Evolutionary conservation across 225 moss, liverwort and hornwort species (phyloP), one percentile per base, ranked within the genome.

Genomic region (Bryum argenteum): DNA sequence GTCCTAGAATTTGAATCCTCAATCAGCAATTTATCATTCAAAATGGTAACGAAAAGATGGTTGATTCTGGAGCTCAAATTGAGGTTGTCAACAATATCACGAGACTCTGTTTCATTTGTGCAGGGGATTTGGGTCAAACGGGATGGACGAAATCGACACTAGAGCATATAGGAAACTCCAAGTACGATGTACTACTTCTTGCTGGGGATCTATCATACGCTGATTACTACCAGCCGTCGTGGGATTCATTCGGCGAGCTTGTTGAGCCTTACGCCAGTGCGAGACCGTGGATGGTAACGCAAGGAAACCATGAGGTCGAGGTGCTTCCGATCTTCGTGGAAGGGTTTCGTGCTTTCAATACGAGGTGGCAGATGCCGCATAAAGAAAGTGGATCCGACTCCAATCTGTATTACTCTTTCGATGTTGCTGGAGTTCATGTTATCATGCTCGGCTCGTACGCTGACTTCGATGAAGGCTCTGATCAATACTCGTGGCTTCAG

Each of bases 271-370:
- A 88, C 21, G 85, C 96, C 33, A 88, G 93, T 51, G 44, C 71
- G 24, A 88, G 81, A 71, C 96, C 93, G 14, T 93, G 93, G 96
- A 93, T 96, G 91, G 91, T 93, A 20, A 93, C 91, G 5, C 50
- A 93, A 58, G 96, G 93, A 71, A 96, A 96, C 69, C 96, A 96
- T 70, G 96, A 96, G 52, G 63, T 84, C n/a, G 93, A 96, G 75
- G 26, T 58, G 63, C 10, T 93, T 53, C 89, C 89, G 5, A 47
- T 87, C 38, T 67, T 93, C 15, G 58, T 96, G 14, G 89, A 93
- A 73, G 70, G 79, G 16, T 96, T 88, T 51, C 86, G 93, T 71
- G 72, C 95, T 33, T 96, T 79, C 71, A 93, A 96, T 55, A 86
- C 88, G 18, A 86, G 95, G 65, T 96, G 95, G 95, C 83, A 82